Conservation (phyloP, 768 basidiomycete genomes). For the Lentinula lateritia region DNA sequence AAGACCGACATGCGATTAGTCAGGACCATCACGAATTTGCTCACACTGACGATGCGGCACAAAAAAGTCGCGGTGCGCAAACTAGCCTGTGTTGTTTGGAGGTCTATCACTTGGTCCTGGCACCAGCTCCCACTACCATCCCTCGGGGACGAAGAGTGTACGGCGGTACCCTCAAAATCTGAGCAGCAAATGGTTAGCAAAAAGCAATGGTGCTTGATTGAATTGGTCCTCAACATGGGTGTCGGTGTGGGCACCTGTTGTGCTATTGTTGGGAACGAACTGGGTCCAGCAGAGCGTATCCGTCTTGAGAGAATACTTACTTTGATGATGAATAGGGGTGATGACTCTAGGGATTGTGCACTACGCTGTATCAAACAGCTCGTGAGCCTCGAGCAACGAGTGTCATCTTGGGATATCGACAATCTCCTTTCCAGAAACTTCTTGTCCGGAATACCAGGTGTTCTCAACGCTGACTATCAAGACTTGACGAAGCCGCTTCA, state of each 20-base stretch:
- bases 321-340: conserved; percentile 51
- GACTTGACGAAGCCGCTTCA: conserved; percentile 41
- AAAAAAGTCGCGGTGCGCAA: conserved; percentile 61
- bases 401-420: conserved; percentile 38
- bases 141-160: conserved; percentile 17
- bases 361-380: conserved; percentile 44
- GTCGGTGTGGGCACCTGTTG: conserved; percentile 54
- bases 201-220: conserved; percentile 44
- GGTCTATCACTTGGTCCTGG: conserved; percentile 59
- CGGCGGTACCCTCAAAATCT: conserved; percentile 7
- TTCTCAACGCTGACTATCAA: conserved; percentile 49
- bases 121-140: conserved; percentile 44
- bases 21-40: conserved; percentile 42
- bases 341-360: conserved; percentile 46
- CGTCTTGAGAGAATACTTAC: conserved; percentile 46
- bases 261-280: conserved; percentile 38
- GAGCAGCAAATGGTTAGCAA: conserved; percentile 24
- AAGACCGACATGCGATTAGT: conserved; percentile 38
- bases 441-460: conserved; percentile 51
- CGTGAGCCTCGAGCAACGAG: conserved; percentile 23
- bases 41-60: conserved; percentile 53
- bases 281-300: conserved; percentile 26
- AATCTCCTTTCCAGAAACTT: conserved; percentile 47
- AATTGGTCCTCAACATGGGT: conserved; percentile 46
- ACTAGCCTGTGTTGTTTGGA: conserved; percentile 60